Percentiles rank a stretch among this genome's conserved stretches.
Evolutionary conservation across 257 asterid species (phyloP).

Genomic region (Phtheirospermum japonicum): DNA sequence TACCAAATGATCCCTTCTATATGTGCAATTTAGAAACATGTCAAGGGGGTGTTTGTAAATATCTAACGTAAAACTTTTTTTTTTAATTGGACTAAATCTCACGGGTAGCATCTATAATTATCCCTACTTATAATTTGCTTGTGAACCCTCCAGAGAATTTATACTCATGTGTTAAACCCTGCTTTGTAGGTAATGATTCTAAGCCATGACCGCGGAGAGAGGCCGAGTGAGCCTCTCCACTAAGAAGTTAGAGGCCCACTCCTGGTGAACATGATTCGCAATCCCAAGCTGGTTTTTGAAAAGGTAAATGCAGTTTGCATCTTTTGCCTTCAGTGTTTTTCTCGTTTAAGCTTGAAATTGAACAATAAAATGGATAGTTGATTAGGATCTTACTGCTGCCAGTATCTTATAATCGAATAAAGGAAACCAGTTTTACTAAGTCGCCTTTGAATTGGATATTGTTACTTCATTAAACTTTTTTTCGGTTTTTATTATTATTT

Average conservation of each 20-base stretch:
- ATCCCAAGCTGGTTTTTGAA: conserved; percentile 92
- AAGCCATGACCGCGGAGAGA: conserved; percentile 99
- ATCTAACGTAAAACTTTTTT: neutral
- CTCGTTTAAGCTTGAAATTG: too few relatives aligned
- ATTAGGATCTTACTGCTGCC: too few relatives aligned
- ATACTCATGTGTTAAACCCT: conserved; percentile 23
- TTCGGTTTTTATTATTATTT: too few relatives aligned
- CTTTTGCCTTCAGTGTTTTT: too few relatives aligned
- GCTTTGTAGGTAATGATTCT: conserved; percentile 79
- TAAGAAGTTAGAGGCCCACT: conserved; percentile 94
- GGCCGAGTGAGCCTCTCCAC: conserved; percentile 96
- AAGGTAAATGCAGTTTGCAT: conserved; percentile 44
- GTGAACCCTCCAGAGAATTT: neutral
- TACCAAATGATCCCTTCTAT: neutral
- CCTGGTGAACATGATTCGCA: conserved; percentile 99
- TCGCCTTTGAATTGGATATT: neutral
- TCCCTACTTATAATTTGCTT: too few relatives aligned
- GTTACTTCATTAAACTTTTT: neutral
- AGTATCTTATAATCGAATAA: too few relatives aligned
- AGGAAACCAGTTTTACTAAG: too few relatives aligned
- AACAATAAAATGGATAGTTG: too few relatives aligned
- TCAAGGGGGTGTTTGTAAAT: too few relatives aligned
- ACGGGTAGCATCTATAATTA: too few relatives aligned
- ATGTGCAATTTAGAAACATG: neutral
- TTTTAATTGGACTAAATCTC: neutral